Evolutionary conservation across 163 green algal species (phyloP), one percentile per base, ranked within the genome.

Genomic region (Scenedesmus sp.): DNA sequence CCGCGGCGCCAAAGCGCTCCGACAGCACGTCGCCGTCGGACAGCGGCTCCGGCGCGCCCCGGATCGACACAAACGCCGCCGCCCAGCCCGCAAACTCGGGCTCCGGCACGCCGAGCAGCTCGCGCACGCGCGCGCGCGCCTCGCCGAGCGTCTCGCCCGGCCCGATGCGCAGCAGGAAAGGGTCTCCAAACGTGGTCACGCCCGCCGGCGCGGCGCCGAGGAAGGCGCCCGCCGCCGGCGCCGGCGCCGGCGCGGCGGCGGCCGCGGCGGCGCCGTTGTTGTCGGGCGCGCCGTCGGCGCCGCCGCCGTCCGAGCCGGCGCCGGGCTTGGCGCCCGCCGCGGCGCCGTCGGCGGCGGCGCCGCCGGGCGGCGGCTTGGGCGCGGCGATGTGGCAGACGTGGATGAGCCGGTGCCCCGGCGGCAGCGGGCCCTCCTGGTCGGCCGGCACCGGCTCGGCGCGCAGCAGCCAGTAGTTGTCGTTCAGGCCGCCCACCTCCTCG

Each of bases 381-480:
- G 45, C 56, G 3, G 18, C 48, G 57, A 85, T 56, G 73, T 90
- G 87, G 29, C 78, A 85, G 2, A 86, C 64, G 44, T 87, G 77
- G 4, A 92, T 54, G 33, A 90, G 39, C 15, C 63, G 75, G 33
- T 84, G 60, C 15, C 45, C 72, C 72, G 17, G 15, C 28, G 24
- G 58, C 34, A 15, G 24, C 20, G 45, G 10, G 15, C 5, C 29
- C 26, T 85, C 63, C 86, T 97, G 83, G 34, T 95, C 90, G 28
- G 87, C 66, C 15, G 89, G 85, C 36, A 97, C 83, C 53, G 91
- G 88, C 83, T 98, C 94, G 0, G 87, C 94, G 0, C 94, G 77
- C 39, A 96, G 78, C 45, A 87, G 91, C 93, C 91, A 97, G 90
- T 97, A 97, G 57, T 74, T 53, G 39, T 95, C 93, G 65, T 93